Base-by-base conservation (phyloP, 1,139 yeast genomes). In the Candida tropicalis region DNA sequence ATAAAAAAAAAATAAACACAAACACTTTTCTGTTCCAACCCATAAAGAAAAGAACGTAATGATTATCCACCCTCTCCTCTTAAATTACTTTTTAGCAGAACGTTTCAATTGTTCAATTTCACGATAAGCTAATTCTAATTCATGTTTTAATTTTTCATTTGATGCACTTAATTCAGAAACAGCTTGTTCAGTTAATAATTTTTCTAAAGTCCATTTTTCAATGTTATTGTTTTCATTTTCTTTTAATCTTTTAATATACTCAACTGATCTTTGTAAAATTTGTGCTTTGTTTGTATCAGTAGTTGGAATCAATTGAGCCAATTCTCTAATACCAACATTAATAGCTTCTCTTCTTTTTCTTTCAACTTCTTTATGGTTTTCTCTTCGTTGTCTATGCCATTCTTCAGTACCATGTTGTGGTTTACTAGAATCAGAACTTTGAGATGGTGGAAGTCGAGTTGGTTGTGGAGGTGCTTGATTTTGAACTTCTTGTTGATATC, bases 361-460 rank as follows among this genome's bases (percentile, higher is more conserved):
- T 69, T 93, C 99, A 24, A 93, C 99, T 67, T 95, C 99, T 66
- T 93, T 93, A 70, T 93, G 99, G 64, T 89, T 91, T 56, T 87
- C 88, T 56, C 87, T 84, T 55, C 97, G 81, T 60, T 81, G 79
- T 53, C 79, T 79, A 60, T 86, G 91, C 96, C 97, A 90, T 63
- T 88, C 97, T 24, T 86, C 95, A 16, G 88, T 70, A 9, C 89
- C 89, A 43, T 82, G 87, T 57, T 57, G 72, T 55, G 74, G 83
- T 62, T 73, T 74, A 40, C 51, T 54, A n/a, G 57, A 47, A 12
- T 79, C 75, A 4, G 69, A 63, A 20, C 72, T 67, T 16, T 74
- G n/a, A 4, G 22, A 4, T 22, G 32, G 35, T 29, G 35, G 20
- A n/a, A 29, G 72, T 47, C 57, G 60, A 47, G 59, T 50, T n/a